Evolutionary conservation across 495 filamentous ascomycete genomes (phyloP).

Genomic region (Aspergillus ellipticus): DNA sequence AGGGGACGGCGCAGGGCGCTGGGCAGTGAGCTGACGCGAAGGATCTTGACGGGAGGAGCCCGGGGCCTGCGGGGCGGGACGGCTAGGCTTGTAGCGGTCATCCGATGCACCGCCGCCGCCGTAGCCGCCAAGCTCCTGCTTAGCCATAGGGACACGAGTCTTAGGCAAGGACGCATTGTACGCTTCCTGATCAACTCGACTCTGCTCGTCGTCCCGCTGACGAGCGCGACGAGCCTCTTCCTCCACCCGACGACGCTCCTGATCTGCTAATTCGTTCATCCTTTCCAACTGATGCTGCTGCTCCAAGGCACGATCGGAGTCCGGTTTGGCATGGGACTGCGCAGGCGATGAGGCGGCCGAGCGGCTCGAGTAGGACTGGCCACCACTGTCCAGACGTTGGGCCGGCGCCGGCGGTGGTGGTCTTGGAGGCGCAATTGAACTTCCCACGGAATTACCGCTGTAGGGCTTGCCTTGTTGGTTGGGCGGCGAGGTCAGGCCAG

Average conservation of each 20-base stretch:
- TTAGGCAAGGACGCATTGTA: slow-evolving; percentile 87
- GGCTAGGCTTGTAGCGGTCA: slow-evolving; percentile 76
- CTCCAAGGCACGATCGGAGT: slow-evolving; percentile 36
- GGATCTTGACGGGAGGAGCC: slow-evolving; percentile 42
- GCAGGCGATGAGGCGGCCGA: slow-evolving; percentile 37
- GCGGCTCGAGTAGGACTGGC: slow-evolving; percentile 35
- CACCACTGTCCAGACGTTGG: slow-evolving; percentile 38
- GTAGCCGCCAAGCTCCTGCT: slow-evolving; percentile 81
- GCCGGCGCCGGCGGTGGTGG: slow-evolving; percentile 56
- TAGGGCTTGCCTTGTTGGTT: slow-evolving; percentile 42
- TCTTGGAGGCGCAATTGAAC: slow-evolving; percentile 73
- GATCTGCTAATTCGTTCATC: slow-evolving; percentile 49
- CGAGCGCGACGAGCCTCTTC: slow-evolving; percentile 52
- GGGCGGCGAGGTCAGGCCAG: slow-evolving; percentile 59
- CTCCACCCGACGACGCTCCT: slow-evolving; percentile 49
- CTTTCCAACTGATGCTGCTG: slow-evolving; percentile 41
- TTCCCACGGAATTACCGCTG: slow-evolving; percentile 47
- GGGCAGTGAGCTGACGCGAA: slow-evolving; percentile 46
- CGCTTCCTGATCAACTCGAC: slow-evolving; percentile 69
- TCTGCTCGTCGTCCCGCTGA: slow-evolving; percentile 62
- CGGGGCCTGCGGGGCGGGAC: slow-evolving; percentile 57
- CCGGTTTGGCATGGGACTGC: slow-evolving; percentile 29
- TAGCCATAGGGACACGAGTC: slow-evolving; percentile 68
- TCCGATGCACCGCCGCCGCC: slow-evolving; percentile 50
- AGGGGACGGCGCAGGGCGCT: slow-evolving; percentile 55